Evolutionary conservation across 306 rosid species (phyloP), one percentile per base, ranked within the genome.

Genomic region (Luffa aegyptiaca): DNA sequence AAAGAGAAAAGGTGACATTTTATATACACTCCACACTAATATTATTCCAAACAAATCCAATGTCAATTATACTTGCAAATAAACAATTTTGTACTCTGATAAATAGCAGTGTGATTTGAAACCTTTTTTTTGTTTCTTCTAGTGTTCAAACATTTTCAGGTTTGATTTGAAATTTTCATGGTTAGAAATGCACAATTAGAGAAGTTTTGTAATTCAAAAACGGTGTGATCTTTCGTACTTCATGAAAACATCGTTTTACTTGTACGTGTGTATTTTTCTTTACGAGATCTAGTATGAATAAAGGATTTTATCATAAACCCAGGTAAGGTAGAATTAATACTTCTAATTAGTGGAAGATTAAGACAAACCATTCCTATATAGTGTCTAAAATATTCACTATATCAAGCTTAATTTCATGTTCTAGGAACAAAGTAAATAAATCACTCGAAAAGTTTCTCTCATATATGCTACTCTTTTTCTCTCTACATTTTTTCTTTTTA

Each of bases 1-100:
- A 62, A 46, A 46, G 51, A 58, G n/a, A 35, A 75, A 75, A 73
- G 26, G 42, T 49, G 78, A 36, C 78, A 73, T 72, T 46, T 72
- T 31, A 75, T 53, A 37, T 21, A 44, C 33, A 75, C 14, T 31
- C 78, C 78, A 49, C 62, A 75, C 55, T 46, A 14, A 2, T 49
- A 12, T 71, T 74, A 75, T 75, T 75, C 78, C 31, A 75, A 73
- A 31, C 46, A 52, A 51, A 33, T 75, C 63, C 52, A 33, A 33
- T 9, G 33, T 75, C 78, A 64, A 63, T 51, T 41, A 52, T 52
- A 17, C 63, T 71, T 21, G n/a, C 20, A 49, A 31, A 21, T 74
- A 74, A 74, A 51, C 44, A 49, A 21, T 51, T 46, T 39, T 73
- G 13, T 31, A 33, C 41, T 13, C 42, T 62, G 12, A 62, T 31